These are phyloP conservation scores for Rhizopus arrhizus DNA, from an alignment of 371 early-diverging fungal genomes.

Conservation along the genomic window DNA sequence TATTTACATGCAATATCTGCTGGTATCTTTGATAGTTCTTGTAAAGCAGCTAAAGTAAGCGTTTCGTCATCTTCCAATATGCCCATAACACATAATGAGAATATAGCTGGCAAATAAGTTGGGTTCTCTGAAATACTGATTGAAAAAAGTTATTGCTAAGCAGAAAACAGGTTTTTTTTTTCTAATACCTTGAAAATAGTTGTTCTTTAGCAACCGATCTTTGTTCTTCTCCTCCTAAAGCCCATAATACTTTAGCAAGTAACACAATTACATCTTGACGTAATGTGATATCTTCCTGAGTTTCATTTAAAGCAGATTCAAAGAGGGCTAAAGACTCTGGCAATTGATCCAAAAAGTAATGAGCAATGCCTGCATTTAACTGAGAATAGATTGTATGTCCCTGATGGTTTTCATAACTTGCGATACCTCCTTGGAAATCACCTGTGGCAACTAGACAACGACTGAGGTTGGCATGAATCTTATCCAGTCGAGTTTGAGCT, in stretches of 20 bases:
- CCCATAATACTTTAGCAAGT: constrained; percentile 86
- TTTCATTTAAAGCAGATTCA: constrained; percentile 68
- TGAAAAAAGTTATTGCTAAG: constrained; percentile 30
- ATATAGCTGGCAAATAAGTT: constrained; percentile 68
- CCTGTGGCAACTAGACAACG: constrained; percentile 62
- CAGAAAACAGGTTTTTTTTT: constrained; percentile 27
- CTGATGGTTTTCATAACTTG: constrained; percentile 45
- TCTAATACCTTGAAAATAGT: constrained; percentile 61
- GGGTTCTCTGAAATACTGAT: constrained; percentile 47
- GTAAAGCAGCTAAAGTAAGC: constrained; percentile 73
- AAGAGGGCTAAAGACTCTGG: constrained; percentile 71
- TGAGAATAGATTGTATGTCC: constrained; percentile 51
- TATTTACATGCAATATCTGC: constrained; percentile 49
- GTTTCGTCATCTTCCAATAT: constrained; percentile 72
- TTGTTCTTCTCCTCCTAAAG: constrained; percentile 80
- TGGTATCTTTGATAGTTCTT: constrained; percentile 70
- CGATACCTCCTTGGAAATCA: constrained; percentile 54
- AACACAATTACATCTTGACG: constrained; percentile 69
- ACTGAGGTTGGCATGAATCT: constrained; percentile 62
- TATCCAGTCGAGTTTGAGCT: constrained; percentile 28
- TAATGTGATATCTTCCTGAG: constrained; percentile 50
- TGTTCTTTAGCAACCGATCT: constrained; percentile 79
- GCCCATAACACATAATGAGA: constrained; percentile 79
- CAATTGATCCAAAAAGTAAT: constrained; percentile 72
- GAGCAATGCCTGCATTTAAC: constrained; percentile 75